phyloP scores from a whole-genome alignment of 139 green algal genomes.

The Coelastrella sp. region DNA sequence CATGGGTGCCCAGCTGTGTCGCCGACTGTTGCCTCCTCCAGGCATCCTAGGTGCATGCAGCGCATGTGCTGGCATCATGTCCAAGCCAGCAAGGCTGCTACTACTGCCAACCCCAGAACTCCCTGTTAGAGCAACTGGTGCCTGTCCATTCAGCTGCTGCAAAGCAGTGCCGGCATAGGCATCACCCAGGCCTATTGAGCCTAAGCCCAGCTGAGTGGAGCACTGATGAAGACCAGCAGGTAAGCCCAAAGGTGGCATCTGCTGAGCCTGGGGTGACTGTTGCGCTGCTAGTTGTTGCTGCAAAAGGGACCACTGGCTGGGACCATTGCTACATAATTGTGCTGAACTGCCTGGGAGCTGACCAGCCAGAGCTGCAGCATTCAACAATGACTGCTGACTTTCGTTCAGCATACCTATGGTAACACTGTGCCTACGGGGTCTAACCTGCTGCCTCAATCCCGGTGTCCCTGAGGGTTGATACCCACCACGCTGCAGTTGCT shows the following conservation, averaged over 20 bases:
- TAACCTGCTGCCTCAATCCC: neutral
- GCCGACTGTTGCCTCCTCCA: neutral
- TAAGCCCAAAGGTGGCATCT: neutral
- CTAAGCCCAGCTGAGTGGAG: neutral
- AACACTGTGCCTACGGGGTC: conserved; percentile 29
- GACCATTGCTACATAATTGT: neutral
- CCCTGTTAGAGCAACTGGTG: neutral
- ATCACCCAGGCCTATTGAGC: neutral
- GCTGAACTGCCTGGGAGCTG: neutral
- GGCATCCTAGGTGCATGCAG: conserved; percentile 25
- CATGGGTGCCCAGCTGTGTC: conserved; percentile 40
- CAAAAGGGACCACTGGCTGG: neutral
- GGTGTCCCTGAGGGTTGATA: conserved; percentile 4
- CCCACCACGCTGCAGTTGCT: conserved; percentile 25
- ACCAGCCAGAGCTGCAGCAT: neutral
- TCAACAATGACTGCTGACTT: conserved; percentile 7
- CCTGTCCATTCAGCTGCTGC: conserved; percentile 32
- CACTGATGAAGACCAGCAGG: neutral
- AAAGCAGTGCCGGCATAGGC: neutral
- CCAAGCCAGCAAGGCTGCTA: conserved; percentile 5
- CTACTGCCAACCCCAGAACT: neutral
- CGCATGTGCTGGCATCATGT: neutral
- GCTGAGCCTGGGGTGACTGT: conserved; percentile 21
- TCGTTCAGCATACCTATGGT: conserved; percentile 41
- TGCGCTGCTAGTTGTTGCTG: too few species aligned